phyloP scores from a whole-genome alignment of 257 asterid species.

The Solanum commersonii region DNA sequence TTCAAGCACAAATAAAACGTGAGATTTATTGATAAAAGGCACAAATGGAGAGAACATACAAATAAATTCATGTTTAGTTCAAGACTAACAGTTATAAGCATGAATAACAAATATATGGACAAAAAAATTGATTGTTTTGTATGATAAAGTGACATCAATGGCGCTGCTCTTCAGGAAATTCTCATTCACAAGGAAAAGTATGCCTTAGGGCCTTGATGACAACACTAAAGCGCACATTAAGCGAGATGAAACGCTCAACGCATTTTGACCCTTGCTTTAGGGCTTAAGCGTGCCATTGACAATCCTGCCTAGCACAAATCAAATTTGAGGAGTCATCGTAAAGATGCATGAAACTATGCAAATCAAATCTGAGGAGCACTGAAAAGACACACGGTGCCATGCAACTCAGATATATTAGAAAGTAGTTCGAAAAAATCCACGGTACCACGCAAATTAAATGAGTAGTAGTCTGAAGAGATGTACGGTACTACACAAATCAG shows the following conservation, averaged over 20 bases:
- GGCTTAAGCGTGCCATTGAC: not conserved
- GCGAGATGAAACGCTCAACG: not conserved
- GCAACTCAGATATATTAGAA: not conserved
- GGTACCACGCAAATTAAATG: not conserved
- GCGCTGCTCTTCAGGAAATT: not conserved
- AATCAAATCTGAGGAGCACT: not conserved
- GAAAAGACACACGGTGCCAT: not conserved
- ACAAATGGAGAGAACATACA: not conserved
- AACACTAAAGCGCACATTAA: not conserved
- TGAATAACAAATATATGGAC: not conserved
- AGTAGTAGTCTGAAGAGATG: not conserved
- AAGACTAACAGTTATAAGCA: not conserved
- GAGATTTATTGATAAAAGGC: not conserved
- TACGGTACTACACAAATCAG: not conserved
- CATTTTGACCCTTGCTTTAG: not conserved
- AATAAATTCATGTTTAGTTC: not conserved
- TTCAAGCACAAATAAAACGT: not conserved
- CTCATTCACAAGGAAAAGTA: not conserved
- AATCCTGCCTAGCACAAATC: not conserved
- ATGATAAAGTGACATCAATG: not conserved
- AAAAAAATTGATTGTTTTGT: no score
- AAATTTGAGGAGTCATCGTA: not conserved
- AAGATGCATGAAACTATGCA: not conserved
- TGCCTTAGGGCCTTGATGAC: not conserved
- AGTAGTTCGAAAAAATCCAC: not conserved